Percentiles rank a stretch among this genome's conserved stretches.
These are phyloP conservation scores for Rubroshorea leprosula DNA, from an alignment of 345 rosid genomes.

Conservation along the genomic window DNA sequence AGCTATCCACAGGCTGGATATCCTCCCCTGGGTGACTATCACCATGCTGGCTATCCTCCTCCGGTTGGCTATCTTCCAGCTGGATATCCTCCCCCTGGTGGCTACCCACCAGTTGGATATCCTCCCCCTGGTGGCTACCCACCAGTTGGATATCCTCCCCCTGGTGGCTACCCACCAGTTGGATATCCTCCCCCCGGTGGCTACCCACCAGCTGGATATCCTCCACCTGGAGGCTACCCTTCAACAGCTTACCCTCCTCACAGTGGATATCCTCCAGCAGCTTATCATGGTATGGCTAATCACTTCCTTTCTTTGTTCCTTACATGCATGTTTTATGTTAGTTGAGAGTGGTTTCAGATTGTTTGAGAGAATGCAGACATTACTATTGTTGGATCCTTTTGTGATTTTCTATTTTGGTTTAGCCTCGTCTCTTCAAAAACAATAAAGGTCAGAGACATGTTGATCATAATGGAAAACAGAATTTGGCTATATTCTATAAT, in stretches of 20 bases:
- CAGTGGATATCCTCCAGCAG: slow-evolving; percentile 44
- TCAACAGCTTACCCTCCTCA: slow-evolving; percentile 39
- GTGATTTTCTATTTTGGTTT: too few species aligned
- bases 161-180: slow-evolving; percentile 10
- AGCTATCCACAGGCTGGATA: too few species aligned
- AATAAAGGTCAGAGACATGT: too few species aligned
- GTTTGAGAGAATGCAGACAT: background rate
- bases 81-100: slow-evolving; percentile 26
- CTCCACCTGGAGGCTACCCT: slow-evolving; percentile 49
- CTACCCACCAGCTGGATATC: slow-evolving; percentile 55
- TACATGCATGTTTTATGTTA: background rate
- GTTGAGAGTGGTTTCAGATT: background rate
- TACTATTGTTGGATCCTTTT: background rate
- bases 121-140: slow-evolving; percentile 2
- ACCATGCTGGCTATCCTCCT: slow-evolving; percentile 39
- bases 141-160: slow-evolving; percentile 18
- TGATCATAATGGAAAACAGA: too few species aligned
- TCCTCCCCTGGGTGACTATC: too few species aligned
- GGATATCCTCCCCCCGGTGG: slow-evolving; percentile 41
- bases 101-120: slow-evolving; percentile 18
- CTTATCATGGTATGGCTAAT: slow-evolving; percentile 41
- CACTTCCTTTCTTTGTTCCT: slow-evolving; percentile 1
- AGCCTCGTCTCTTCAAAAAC: too few species aligned
- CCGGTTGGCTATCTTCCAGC: too few species aligned
- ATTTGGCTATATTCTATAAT: too few species aligned